Conservation (phyloP, 169 alveolate genomes). For the Cryptosporidium sp. region DNA sequence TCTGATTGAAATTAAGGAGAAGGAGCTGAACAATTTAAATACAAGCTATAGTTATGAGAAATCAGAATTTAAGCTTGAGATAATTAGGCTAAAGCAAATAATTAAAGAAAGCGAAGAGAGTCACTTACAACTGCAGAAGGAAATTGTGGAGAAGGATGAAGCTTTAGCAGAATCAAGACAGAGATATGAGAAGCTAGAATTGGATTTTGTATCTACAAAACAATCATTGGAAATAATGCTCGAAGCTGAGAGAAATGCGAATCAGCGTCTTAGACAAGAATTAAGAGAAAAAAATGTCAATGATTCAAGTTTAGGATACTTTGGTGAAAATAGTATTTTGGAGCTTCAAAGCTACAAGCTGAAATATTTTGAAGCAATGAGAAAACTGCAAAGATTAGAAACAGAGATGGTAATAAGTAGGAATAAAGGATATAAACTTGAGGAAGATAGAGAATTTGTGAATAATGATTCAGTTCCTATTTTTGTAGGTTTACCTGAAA, state of each 20-base stretch:
- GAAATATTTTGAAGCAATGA: slow-evolving; percentile 63
- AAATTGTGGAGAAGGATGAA: slow-evolving; percentile 24
- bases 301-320: neutral
- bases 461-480: slow-evolving; percentile 24
- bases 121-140: slow-evolving; percentile 12
- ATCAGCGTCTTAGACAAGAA: slow-evolving; percentile 25
- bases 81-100: slow-evolving; percentile 28
- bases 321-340: slow-evolving; percentile 9
- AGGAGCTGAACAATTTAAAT: slow-evolving; percentile 21
- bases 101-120: slow-evolving; percentile 47
- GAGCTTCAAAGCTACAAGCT: slow-evolving; percentile 58
- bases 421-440: neutral
- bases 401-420: slow-evolving; percentile 26
- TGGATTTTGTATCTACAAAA: slow-evolving; percentile 15
- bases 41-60: slow-evolving; percentile 63
- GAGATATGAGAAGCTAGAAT: slow-evolving; percentile 15
- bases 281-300: neutral
- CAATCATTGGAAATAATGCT: slow-evolving; percentile 48
- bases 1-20: slow-evolving; percentile 53
- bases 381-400: slow-evolving; percentile 41
- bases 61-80: slow-evolving; percentile 54
- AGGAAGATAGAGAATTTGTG: neutral
- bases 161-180: neutral
- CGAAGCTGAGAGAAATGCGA: slow-evolving; percentile 54
- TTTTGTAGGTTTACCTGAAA: slow-evolving; percentile 7